A percentile compares a stretch with the other conserved stretches of the same genome.
phyloP scores from a whole-genome alignment of 768 basidiomycete species.

The Auricularia auricula-judae region DNA sequence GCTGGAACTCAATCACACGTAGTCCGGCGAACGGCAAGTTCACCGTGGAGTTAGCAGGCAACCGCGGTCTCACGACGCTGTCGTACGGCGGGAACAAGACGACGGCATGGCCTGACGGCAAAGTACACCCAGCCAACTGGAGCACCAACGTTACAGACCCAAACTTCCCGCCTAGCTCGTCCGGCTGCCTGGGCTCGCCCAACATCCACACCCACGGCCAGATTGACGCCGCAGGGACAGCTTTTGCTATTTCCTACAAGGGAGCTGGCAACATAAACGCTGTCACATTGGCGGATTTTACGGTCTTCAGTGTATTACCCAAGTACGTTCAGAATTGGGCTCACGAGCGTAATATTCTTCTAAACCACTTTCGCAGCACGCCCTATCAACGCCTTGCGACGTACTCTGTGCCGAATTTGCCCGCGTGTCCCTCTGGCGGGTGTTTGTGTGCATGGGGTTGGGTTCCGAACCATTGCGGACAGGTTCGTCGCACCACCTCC shows the following conservation, averaged over 20 bases:
- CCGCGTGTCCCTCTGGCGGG: constrained; percentile 5
- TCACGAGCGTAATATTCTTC: too few species aligned
- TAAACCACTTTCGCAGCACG: background rate
- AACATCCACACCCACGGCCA: background rate
- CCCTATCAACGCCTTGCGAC: constrained; percentile 7
- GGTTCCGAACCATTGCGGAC: constrained; percentile 3
- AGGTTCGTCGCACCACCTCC: too few species aligned
- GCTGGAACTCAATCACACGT: background rate
- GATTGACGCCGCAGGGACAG: background rate
- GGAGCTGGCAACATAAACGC: background rate
- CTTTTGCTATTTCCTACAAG: constrained; percentile 3
- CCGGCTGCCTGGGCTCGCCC: background rate
- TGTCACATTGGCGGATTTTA: background rate
- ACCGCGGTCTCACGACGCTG: constrained; percentile 1
- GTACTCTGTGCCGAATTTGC: constrained; percentile 2
- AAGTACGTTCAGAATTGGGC: background rate
- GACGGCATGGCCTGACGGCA: constrained; percentile 1
- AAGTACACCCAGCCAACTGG: background rate
- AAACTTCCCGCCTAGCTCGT: background rate
- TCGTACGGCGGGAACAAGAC: background rate
- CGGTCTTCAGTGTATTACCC: constrained; percentile 1
- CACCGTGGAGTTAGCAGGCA: background rate
- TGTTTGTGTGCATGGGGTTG: constrained; percentile 6
- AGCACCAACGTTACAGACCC: background rate
- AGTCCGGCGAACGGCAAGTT: constrained; percentile 2